phyloP scores from a whole-genome alignment of 306 rosid species.

The Quercus gilva region DNA sequence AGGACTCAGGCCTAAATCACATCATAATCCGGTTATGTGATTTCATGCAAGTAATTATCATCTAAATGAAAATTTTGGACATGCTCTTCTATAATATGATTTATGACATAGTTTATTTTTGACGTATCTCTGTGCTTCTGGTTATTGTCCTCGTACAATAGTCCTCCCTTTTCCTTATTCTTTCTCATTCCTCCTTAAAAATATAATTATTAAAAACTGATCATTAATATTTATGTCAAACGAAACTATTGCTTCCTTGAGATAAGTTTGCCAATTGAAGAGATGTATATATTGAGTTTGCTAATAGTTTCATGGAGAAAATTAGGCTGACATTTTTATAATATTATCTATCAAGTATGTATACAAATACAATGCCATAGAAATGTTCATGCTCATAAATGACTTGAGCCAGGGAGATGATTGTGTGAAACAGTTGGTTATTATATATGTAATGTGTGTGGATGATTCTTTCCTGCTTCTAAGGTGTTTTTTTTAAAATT shows the following conservation, averaged over 20 bases:
- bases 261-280: not conserved
- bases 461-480: not conserved
- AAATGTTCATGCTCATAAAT: not conserved
- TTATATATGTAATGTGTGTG: not conserved
- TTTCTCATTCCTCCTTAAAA: not conserved
- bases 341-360: too few species aligned
- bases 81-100: not conserved
- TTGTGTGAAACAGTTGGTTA: not conserved
- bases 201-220: not conserved
- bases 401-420: not conserved
- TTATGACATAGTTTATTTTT: not conserved
- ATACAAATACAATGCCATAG: too few species aligned
- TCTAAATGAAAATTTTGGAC: not conserved
- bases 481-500: not conserved
- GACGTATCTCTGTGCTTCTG: not conserved
- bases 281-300: not conserved
- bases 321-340: too few species aligned
- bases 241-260: not conserved
- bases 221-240: not conserved
- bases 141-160: not conserved
- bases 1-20: slow-evolving; percentile 74
- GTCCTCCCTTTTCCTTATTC: not conserved
- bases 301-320: too few species aligned
- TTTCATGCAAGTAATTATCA: slow-evolving; percentile 77
- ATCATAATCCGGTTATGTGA: slow-evolving; percentile 70